Conservation (phyloP, 2,329 filamentous ascomycete species). For the Verticillium nonalfalfae region DNA sequence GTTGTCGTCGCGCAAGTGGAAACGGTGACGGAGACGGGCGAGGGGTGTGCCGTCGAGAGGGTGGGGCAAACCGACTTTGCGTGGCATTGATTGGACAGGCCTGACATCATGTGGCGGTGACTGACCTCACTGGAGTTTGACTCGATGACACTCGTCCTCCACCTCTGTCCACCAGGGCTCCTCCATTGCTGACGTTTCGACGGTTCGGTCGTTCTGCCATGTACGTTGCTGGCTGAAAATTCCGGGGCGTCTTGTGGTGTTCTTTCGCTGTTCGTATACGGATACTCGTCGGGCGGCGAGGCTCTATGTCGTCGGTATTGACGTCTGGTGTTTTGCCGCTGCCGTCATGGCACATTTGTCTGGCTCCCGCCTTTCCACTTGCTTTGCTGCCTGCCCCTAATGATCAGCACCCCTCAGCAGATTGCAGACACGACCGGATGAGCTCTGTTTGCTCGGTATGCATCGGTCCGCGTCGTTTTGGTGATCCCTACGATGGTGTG, state of each 20-base stretch:
- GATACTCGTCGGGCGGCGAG: not conserved
- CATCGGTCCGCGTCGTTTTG: too few species aligned
- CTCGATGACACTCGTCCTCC: slow-evolving; percentile 1
- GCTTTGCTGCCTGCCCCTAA: not conserved
- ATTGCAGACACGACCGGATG: too few species aligned
- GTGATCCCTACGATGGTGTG: too few species aligned
- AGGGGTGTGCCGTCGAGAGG: not conserved
- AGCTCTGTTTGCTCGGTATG: too few species aligned
- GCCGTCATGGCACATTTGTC: not conserved
- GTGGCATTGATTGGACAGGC: not conserved
- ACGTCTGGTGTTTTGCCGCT: not conserved
- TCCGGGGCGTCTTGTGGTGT: not conserved
- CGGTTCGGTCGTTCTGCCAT: not conserved
- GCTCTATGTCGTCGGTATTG: not conserved
- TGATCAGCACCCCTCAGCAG: not conserved
- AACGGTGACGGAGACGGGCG: not conserved
- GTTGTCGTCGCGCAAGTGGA: not conserved
- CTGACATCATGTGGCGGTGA: slow-evolving; percentile 2
- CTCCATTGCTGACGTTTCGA: not conserved
- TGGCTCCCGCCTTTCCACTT: too few species aligned
- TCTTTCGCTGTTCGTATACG: too few species aligned
- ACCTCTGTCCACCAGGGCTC: not conserved
- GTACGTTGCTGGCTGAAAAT: not conserved
- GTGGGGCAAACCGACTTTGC: not conserved
- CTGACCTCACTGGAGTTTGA: not conserved